Percentiles rank a stretch among this genome's conserved stretches.
Evolutionary conservation across 352 stramenopile genomes (phyloP).

Genomic region (Sclerospora graminicola): DNA sequence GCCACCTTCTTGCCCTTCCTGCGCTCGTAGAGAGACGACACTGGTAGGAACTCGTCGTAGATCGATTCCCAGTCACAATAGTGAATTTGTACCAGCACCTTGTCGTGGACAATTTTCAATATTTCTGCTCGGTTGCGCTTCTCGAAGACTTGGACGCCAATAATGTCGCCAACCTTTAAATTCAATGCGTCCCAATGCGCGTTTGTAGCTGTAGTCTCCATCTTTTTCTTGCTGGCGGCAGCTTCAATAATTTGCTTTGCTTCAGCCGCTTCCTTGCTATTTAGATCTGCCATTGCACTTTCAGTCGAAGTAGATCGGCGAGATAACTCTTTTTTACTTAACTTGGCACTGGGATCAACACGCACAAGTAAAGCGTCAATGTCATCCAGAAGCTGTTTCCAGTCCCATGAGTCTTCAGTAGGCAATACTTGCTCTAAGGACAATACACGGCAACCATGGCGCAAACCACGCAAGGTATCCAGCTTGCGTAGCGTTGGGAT

Average conservation of each 20-base stretch:
- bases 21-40: slow-evolving; percentile 51
- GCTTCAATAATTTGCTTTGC: slow-evolving; percentile 21
- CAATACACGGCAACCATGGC: slow-evolving; percentile 48
- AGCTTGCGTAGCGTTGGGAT: slow-evolving; percentile 48
- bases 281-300: slow-evolving; percentile 16
- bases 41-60: slow-evolving; percentile 70
- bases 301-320: slow-evolving; percentile 12
- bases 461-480: slow-evolving; percentile 50
- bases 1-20: slow-evolving; percentile 38
- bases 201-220: slow-evolving; percentile 13
- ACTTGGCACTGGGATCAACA: slow-evolving; percentile 39
- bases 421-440: slow-evolving; percentile 59
- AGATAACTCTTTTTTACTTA: slow-evolving; percentile 27
- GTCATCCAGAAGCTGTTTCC: slow-evolving; percentile 64
- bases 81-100: slow-evolving; percentile 68
- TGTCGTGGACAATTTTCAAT: slow-evolving; percentile 50
- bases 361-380: slow-evolving; percentile 55
- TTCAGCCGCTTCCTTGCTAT: slow-evolving; percentile 18
- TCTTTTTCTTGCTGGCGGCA: slow-evolving; percentile 17
- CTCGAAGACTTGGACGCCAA: slow-evolving; percentile 68
- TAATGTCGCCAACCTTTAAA: slow-evolving; percentile 46
- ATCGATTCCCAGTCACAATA: slow-evolving; percentile 77
- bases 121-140: slow-evolving; percentile 62
- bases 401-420: slow-evolving; percentile 70
- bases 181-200: slow-evolving; percentile 59